A percentile compares a stretch with the other conserved stretches of the same genome.
Evolutionary conservation across 2,329 filamentous ascomycete genomes (phyloP).

Genomic region (Claviceps lovelessii): DNA sequence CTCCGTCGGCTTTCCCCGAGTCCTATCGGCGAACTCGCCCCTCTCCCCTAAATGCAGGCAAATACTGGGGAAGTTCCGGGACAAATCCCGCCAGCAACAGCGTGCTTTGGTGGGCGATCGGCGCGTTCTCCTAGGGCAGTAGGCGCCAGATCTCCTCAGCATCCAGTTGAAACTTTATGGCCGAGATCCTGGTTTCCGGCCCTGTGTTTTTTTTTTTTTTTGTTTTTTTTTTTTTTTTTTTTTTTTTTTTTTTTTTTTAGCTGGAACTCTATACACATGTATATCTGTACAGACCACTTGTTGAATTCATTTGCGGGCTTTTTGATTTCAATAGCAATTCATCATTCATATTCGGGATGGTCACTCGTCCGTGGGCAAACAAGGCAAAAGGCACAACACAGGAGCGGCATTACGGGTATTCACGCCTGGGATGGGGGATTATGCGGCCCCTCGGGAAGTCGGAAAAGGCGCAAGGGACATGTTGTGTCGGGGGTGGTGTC

Average conservation of each 20-base stretch:
- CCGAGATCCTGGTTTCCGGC: slow-evolving; percentile 5
- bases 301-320: neutral
- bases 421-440: neutral
- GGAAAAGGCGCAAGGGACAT: neutral
- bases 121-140: too few relatives aligned
- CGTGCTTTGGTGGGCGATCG: neutral
- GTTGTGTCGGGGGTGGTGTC: neutral
- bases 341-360: too few relatives aligned
- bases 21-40: neutral
- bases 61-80: too few relatives aligned
- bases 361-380: too few relatives aligned
- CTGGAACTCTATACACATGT: neutral
- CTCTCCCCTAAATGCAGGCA: too few relatives aligned
- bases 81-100: too few relatives aligned
- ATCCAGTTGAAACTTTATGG: neutral
- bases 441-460: neutral
- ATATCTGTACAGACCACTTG: neutral
- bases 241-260: neutral
- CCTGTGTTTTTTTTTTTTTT: neutral
- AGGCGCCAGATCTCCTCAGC: too few relatives aligned
- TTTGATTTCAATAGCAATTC: too few relatives aligned
- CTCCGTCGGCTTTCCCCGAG: neutral
- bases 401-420: neutral
- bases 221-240: neutral
- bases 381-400: too few relatives aligned